phyloP scores from a whole-genome alignment of 2,329 filamentous ascomycete genomes.

The Lasiodiplodia hormozganensis region DNA sequence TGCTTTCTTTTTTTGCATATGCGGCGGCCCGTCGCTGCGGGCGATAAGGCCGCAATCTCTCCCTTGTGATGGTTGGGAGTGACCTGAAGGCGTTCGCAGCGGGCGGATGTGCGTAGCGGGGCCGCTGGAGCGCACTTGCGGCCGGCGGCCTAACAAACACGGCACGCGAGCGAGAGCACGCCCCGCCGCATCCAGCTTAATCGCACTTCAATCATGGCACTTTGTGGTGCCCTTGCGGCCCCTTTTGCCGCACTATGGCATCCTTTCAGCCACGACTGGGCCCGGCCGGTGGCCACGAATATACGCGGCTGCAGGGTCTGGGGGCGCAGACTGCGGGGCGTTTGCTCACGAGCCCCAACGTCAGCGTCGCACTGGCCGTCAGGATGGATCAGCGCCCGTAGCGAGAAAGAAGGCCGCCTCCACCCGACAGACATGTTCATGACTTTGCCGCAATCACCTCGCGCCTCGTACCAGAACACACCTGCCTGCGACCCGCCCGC shows the following conservation, averaged over 20 bases:
- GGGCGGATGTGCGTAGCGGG: neutral
- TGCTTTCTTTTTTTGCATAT: conserved; percentile 1
- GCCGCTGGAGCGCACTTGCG: neutral
- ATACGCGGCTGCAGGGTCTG: neutral
- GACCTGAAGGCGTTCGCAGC: conserved; percentile 1
- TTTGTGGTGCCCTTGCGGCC: neutral
- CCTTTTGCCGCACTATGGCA: neutral
- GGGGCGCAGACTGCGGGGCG: conserved; percentile 10
- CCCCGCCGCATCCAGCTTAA: neutral
- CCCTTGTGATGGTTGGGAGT: conserved; percentile 4
- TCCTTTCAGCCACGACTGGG: neutral
- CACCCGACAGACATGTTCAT: conserved; percentile 5
- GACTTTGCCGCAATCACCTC: neutral
- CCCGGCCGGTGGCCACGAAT: neutral
- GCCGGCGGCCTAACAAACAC: neutral
- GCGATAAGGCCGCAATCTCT: neutral
- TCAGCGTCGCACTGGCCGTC: conserved; percentile 19
- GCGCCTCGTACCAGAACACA: neutral
- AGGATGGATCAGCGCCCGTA: conserved; percentile 16
- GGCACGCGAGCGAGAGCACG: neutral
- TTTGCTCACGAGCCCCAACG: conserved; percentile 20
- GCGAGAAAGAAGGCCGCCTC: conserved; percentile 2
- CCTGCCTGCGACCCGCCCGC: conserved; percentile 13
- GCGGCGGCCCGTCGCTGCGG: neutral
- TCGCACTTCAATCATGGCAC: neutral